Conservation (phyloP, 305 asterid species). For the Withania somnifera region DNA sequence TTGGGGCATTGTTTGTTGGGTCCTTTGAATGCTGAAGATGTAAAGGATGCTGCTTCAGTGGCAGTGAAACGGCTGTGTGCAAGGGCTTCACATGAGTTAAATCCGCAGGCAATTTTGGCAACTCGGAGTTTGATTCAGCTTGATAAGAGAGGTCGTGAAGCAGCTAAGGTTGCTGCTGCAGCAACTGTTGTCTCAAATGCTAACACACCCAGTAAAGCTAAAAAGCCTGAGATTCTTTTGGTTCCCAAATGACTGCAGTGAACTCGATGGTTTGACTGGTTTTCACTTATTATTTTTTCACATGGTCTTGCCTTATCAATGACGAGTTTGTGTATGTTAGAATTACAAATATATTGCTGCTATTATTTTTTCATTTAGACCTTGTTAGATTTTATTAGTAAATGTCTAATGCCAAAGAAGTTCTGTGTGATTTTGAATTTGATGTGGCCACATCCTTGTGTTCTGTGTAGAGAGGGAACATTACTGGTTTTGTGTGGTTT, state of each 20-base stretch:
- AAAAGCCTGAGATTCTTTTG: slow-evolving; percentile 89
- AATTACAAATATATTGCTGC: slow-evolving; percentile 11
- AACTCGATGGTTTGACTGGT: slow-evolving; percentile 13
- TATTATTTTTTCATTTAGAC: neutral
- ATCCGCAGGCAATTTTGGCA: slow-evolving; percentile 87
- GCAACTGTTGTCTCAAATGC: slow-evolving; percentile 49
- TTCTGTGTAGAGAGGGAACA: neutral
- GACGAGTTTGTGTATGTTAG: slow-evolving; percentile 29
- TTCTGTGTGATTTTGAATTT: slow-evolving; percentile 6
- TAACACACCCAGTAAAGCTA: slow-evolving; percentile 92
- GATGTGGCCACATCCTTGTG: neutral
- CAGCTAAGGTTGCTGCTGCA: slow-evolving; percentile 32
- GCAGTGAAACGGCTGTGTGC: slow-evolving; percentile 80
- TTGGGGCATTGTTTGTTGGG: slow-evolving; percentile 94
- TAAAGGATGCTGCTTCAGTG: slow-evolving; percentile 71
- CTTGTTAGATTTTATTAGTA: neutral
- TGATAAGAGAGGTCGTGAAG: slow-evolving; percentile 64
- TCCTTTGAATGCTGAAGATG: slow-evolving; percentile 60
- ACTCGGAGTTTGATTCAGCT: slow-evolving; percentile 88
- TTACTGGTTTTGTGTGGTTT: neutral
- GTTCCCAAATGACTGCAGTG: slow-evolving; percentile 57
- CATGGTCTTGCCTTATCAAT: neutral
- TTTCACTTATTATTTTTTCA: slow-evolving; percentile 13
- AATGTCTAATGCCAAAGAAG: slow-evolving; percentile 5
- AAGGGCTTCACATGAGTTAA: slow-evolving; percentile 83